Base-by-base conservation (phyloP, 164 flowering plant genomes). In the Liriodendron chinense region DNA sequence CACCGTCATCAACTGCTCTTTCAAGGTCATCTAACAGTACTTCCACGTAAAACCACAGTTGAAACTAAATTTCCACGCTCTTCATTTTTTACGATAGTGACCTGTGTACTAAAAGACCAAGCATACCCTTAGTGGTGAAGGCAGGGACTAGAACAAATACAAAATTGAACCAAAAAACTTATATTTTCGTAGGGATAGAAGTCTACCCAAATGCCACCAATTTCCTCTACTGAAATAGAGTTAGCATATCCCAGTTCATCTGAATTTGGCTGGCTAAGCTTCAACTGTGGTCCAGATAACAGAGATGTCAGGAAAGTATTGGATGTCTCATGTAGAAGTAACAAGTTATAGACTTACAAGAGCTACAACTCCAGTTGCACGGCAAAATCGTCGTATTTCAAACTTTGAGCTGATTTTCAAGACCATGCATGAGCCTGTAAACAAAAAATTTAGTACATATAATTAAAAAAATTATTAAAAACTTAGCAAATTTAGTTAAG, bases 11-110 rank as follows among this genome's bases (percentile, higher is more conserved):
- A n/a, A n/a, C n/a, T n/a, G n/a, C n/a, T n/a, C n/a, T n/a, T n/a
- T n/a, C 93, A 82, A 96, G 99, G 80, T 94, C 99, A 86, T 96
- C 99, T 67, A 96, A 94, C 98, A 76, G 99, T 94, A 78, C 99
- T 96, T 81, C 91, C 98, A 66, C 99, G 87, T 71, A 96, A 78
- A 73, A 96, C 89, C 77, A 94, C 90, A 73, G 99, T 96, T 24
- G 90, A 65, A 5, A 96, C 86, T 59, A 94, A 88, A 80, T 94
- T 96, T 71, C 99, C 98, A 78, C 97, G 95, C 82, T 87, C 93
- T 81, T 96, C 99, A 79, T 91, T 96, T 88, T 84, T 91, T 72
- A 90, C 99, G 73, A 96, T 73, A 67, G 95, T 94, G n/a, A 96
- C 97, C 98, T 94, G 77, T 26, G 68, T n/a, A 28, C 22, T 63